Base-by-base conservation (phyloP, 192 early-diverging fungal species). In the Phycomyces blakesleeanus region DNA sequence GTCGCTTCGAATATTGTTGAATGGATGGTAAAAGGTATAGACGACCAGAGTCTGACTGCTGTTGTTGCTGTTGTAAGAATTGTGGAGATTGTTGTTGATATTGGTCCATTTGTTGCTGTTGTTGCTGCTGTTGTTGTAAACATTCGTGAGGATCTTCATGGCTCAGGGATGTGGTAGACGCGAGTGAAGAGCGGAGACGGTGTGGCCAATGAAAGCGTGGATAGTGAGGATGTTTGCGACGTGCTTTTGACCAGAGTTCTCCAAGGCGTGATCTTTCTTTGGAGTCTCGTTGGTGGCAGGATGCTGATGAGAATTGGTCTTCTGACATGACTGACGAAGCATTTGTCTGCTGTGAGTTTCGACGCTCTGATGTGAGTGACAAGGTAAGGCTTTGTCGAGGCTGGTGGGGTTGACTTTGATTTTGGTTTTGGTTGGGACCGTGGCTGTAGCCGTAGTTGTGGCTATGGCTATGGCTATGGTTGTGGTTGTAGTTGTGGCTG, bases 291-390 rank as follows among this genome's bases (percentile, higher is more conserved):
- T 47, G 44, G 44, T 47, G 44, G 44, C 15, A n/a, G 44, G 44
- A 47, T 14, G 12, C 29, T 34, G 29, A 34, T 34, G 55, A 56
- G 29, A 56, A 56, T 59, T 59, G 58, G 16, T 59, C 58, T 47
- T 59, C 58, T 59, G 58, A 59, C 47, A 42, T 59, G 40, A 59
- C 40, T 8, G 58, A 59, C 15, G 41, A 47, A n/a, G 12, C 16
- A 1, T 24, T 61, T 49, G 59, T 61, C 29, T 61, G 59, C n/a
- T 61, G 59, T 21, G 59, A 61, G 20, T 61, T 61, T 15, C 44
- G 24, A 38, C 49, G 47, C 3, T 51, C 47, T 9, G 47, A 51
- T 47, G 12, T 47, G 44, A 47, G 44, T 47, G 29, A 34, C 3
- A 34, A 7, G 7, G 29, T 34, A 7, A 34, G 29, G 29, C 29